Conservation (phyloP, 768 basidiomycete genomes). For the Sarcodon sp. region DNA sequence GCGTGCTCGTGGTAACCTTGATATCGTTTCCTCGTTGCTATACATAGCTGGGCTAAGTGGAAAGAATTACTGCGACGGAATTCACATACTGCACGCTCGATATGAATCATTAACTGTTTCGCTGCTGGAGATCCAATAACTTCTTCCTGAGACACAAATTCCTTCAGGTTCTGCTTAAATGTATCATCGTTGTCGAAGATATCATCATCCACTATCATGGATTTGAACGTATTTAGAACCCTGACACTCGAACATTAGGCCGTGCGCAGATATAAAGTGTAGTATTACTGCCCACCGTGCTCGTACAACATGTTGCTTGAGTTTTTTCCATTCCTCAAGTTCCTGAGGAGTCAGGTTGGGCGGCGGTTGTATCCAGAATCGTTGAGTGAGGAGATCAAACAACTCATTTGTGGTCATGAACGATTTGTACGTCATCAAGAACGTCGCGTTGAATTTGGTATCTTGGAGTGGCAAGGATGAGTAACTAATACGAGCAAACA, state of each 20-base stretch:
- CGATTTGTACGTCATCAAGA: constrained; percentile 93
- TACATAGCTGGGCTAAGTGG: neutral
- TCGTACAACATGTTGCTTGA: constrained; percentile 82
- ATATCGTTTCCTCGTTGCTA: constrained; percentile 41
- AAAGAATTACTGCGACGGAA: neutral
- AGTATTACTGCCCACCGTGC: constrained; percentile 46
- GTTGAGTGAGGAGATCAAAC: constrained; percentile 65
- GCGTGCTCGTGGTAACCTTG: constrained; percentile 42
- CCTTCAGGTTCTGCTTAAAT: constrained; percentile 69
- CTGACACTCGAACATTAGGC: constrained; percentile 21
- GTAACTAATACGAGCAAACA: neutral
- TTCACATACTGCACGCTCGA: constrained; percentile 66
- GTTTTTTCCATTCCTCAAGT: constrained; percentile 63
- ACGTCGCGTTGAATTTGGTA: constrained; percentile 72
- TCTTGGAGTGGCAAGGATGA: constrained; percentile 27
- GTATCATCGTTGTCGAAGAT: constrained; percentile 80
- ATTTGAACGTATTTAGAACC: constrained; percentile 82
- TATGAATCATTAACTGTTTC: constrained; percentile 58
- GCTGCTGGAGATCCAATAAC: constrained; percentile 56
- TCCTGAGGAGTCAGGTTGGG: constrained; percentile 48
- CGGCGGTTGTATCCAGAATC: constrained; percentile 73
- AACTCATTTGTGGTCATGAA: constrained; percentile 79
- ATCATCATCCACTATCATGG: constrained; percentile 78
- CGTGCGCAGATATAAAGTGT: neutral
- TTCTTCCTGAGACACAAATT: constrained; percentile 58